Conservation (phyloP, 768 basidiomycete genomes). For the Termitomyces titanicus region DNA sequence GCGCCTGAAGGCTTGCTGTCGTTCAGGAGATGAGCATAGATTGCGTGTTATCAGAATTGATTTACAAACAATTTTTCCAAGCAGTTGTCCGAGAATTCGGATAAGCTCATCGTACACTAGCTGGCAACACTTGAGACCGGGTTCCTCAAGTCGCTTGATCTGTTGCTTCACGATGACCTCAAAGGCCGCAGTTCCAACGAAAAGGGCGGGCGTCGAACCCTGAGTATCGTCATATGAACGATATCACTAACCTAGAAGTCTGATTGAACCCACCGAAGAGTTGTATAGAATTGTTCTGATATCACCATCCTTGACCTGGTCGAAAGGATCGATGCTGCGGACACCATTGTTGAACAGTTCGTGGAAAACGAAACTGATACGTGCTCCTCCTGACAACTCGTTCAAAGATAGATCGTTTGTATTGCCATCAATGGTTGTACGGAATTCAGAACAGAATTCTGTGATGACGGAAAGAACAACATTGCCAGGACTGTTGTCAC, state of each 20-base stretch:
- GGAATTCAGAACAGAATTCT: conserved; percentile 96
- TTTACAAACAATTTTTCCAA: conserved; percentile 73
- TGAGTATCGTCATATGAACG: conserved; percentile 21
- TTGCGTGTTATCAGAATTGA: neutral
- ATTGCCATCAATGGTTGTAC: conserved; percentile 95
- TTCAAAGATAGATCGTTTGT: conserved; percentile 94
- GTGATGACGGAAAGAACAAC: conserved; percentile 97
- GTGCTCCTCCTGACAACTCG: conserved; percentile 96
- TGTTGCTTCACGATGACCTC: conserved; percentile 99
- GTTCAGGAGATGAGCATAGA: neutral
- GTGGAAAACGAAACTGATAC: conserved; percentile 99
- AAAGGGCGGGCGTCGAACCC: conserved; percentile 95
- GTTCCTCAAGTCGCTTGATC: conserved; percentile 95
- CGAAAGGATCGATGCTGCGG: conserved; percentile 95
- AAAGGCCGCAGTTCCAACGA: conserved; percentile 96
- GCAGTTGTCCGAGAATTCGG: conserved; percentile 87
- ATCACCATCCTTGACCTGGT: conserved; percentile 98
- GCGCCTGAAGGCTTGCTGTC: conserved; percentile 90
- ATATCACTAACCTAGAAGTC: neutral
- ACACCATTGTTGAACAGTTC: conserved; percentile 97
- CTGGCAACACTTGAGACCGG: conserved; percentile 88
- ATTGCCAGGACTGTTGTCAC: conserved; percentile 82
- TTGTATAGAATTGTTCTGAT: conserved; percentile 96
- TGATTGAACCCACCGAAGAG: conserved; percentile 71
- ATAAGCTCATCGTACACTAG: conserved; percentile 97